Percentiles rank a stretch among this genome's conserved stretches.
These are phyloP conservation scores for Phaeodactylum tricornutum DNA, from an alignment of 108 stramenopile genomes.

Conservation along the genomic window DNA sequence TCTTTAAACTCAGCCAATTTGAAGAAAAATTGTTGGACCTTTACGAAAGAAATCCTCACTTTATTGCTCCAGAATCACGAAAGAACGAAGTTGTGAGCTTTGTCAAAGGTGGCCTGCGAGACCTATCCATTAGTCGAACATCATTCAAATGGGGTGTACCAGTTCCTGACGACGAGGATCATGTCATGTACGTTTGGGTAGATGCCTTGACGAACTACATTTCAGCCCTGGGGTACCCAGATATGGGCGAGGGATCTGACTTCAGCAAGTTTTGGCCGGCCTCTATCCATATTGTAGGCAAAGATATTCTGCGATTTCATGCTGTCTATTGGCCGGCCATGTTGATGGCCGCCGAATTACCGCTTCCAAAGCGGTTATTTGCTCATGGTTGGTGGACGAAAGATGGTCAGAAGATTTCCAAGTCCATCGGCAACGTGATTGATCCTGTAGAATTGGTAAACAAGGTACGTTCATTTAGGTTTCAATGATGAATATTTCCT, in stretches of 20 bases:
- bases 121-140: constrained; percentile 87
- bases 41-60: constrained; percentile 75
- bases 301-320: constrained; percentile 98
- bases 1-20: constrained; percentile 86
- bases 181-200: constrained; percentile 99
- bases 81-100: constrained; percentile 83
- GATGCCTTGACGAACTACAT: constrained; percentile 97
- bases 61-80: constrained; percentile 83
- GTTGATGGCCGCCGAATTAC: constrained; percentile 91
- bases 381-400: constrained; percentile 99
- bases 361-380: constrained; percentile 84
- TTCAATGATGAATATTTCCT: neutral
- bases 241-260: constrained; percentile 29
- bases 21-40: constrained; percentile 72
- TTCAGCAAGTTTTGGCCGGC: constrained; percentile 83
- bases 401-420: constrained; percentile 93
- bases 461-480: constrained; percentile 20
- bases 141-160: constrained; percentile 92
- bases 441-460: constrained; percentile 87
- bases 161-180: constrained; percentile 64
- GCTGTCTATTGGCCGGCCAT: constrained; percentile 98
- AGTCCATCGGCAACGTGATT: constrained; percentile 89
- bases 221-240: constrained; percentile 84
- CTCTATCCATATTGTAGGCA: constrained; percentile 90
- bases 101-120: constrained; percentile 78